A percentile compares a stretch with the other conserved stretches of the same genome.
Evolutionary conservation across 768 basidiomycete genomes (phyloP).

Genomic region (Chlorophyllum brunneum): DNA sequence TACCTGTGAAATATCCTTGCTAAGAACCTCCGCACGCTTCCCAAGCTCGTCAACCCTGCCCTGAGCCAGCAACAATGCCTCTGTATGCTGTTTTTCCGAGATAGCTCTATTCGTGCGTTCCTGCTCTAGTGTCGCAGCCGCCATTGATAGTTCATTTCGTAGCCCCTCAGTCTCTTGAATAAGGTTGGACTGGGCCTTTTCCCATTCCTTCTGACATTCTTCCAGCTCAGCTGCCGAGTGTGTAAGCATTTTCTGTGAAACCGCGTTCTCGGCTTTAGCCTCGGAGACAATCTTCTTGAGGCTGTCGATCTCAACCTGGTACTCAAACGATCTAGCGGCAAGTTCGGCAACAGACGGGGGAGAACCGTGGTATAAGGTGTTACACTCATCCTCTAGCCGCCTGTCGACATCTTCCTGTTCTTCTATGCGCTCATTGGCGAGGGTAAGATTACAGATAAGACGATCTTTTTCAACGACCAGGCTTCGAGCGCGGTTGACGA

Average conservation of each 20-base stretch:
- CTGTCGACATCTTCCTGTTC: background rate
- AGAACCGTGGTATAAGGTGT: constrained; percentile 13
- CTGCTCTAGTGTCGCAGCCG: background rate
- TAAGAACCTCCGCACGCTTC: constrained; percentile 12
- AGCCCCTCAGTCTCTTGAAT: constrained; percentile 1
- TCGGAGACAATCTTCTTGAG: constrained; percentile 15
- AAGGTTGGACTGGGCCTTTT: background rate
- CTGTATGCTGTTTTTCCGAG: constrained; percentile 16
- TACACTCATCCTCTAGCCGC: background rate
- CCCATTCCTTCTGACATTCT: constrained; percentile 5
- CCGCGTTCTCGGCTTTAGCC: background rate
- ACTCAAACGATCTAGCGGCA: constrained; percentile 15
- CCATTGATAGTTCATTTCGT: background rate
- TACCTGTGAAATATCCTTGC: constrained; percentile 11
- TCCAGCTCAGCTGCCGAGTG: constrained; percentile 3
- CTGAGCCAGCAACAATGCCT: constrained; percentile 19
- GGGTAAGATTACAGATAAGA: background rate
- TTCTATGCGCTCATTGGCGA: background rate
- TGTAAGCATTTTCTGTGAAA: background rate
- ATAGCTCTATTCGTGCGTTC: constrained; percentile 1
- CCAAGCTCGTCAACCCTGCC: constrained; percentile 15
- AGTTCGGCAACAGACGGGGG: constrained; percentile 15
- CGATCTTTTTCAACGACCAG: constrained; percentile 1
- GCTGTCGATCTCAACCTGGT: constrained; percentile 17
- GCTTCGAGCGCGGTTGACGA: background rate